Evolutionary conservation across 176 grass and related monocot genomes (phyloP), one percentile per base, ranked within the genome.

Genomic region (Aegilops umbellulata): DNA sequence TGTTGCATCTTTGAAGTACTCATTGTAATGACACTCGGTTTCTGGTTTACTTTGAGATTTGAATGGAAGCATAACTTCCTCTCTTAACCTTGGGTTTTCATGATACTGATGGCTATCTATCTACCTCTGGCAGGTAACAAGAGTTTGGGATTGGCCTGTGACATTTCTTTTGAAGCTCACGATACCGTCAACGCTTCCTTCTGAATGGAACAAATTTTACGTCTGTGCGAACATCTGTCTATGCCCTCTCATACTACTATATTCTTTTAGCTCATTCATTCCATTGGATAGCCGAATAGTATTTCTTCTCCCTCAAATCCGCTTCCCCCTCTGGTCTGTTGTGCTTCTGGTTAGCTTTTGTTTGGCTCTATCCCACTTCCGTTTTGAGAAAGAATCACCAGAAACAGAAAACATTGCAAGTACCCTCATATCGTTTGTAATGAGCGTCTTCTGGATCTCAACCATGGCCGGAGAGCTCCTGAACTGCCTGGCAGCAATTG

Each of bases 391-490:
- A 81, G 90, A 94, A 76, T 69, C 82, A 8, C 90, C 90, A 34
- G 89, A 88, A 78, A 86, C 71, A 22, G 88, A 96, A 47, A 86
- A 77, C 26, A 69, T 88, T 14, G 61, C 74, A 61, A 87, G 79
- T 26, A 92, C 79, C 60, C 55, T 95, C 78, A 86, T 99, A 68
- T 94, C 94, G 20, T 99, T 96, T 26, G 53, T 93, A 61, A 96
- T 94, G 97, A 94, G 90, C 3, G 97, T 96, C 75, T 92, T 96
- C 86, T 99, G 97, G 97, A 95, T 99, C 51, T 99, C 97, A 70
- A 93, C 88, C 35, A 89, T 94, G 85, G 97, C 97, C 24, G 97
- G 94, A 80, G 97, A 99, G 85, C 94, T 99, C 73, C 77, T 99
- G 79, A 99, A 90, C 68, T 96, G 97, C 74, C 94, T 99, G 15